Percentiles rank a stretch among this genome's conserved stretches.
Conservation (phyloP, 176 grass and related monocot species). For the Carex littledalei region DNA sequence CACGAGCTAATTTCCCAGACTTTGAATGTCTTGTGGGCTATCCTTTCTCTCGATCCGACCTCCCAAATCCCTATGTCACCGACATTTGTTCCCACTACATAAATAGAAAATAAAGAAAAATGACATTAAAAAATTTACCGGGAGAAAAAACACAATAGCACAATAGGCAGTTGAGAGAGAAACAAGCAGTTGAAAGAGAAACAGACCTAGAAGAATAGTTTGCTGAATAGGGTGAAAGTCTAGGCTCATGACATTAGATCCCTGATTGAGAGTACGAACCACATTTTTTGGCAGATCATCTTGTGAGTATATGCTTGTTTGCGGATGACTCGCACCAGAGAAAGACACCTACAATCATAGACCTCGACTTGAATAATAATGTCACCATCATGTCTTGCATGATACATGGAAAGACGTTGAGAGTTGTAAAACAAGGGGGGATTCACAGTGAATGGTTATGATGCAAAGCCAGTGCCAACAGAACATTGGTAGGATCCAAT, state of each 20-base stretch:
- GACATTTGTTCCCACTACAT: conserved; percentile 97
- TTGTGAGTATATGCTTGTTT: conserved; percentile 72
- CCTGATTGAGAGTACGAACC: conserved; percentile 79
- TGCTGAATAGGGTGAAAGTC: conserved; percentile 95
- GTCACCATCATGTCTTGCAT: neutral
- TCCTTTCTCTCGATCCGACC: conserved; percentile 91
- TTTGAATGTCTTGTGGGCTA: conserved; percentile 94
- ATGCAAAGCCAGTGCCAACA: neutral
- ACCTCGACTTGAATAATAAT: conserved; percentile 22
- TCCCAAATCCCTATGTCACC: conserved; percentile 98
- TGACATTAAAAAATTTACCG: neutral
- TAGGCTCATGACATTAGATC: conserved; percentile 95
- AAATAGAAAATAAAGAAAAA: conserved; percentile 14
- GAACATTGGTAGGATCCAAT: neutral
- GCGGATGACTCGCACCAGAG: conserved; percentile 74
- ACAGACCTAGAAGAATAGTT: conserved; percentile 91
- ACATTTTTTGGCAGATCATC: conserved; percentile 93
- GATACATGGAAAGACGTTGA: neutral
- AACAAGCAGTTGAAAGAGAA: conserved; percentile 11
- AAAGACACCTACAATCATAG: conserved; percentile 60
- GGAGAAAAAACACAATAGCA: neutral
- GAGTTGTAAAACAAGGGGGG: neutral
- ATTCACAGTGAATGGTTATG: neutral
- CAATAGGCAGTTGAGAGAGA: neutral
- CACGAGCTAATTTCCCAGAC: conserved; percentile 89